These are phyloP conservation scores for Ogataea ganodermae DNA, from an alignment of 805 yeast genomes.

Conservation along the genomic window DNA sequence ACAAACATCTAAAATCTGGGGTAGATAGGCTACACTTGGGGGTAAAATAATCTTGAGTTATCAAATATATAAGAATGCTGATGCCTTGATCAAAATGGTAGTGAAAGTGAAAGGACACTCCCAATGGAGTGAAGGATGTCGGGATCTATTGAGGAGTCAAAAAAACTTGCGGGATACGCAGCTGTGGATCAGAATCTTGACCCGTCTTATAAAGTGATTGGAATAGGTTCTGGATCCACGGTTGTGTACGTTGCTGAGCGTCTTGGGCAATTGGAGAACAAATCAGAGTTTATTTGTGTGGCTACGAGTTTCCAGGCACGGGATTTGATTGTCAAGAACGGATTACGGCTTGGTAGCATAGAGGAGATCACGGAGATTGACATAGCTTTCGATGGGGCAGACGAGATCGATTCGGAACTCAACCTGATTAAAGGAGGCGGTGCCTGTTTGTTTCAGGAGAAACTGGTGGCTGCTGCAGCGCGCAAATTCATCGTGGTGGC, in stretches of 20 bases:
- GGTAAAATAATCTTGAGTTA: background rate
- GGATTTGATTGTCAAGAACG: slow-evolving; percentile 77
- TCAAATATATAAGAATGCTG: background rate
- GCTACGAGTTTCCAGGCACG: slow-evolving; percentile 97
- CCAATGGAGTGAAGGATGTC: background rate
- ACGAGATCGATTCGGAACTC: slow-evolving; percentile 80
- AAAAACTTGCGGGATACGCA: slow-evolving; percentile 81
- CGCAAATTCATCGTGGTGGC: slow-evolving; percentile 85
- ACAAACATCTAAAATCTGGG: background rate
- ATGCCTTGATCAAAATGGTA: too few species aligned
- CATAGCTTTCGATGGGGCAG: slow-evolving; percentile 97
- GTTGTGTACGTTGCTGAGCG: slow-evolving; percentile 95
- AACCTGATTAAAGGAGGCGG: slow-evolving; percentile 98
- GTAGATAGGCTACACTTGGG: background rate
- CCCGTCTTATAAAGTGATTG: slow-evolving; percentile 69
- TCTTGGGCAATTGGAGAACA: slow-evolving; percentile 66
- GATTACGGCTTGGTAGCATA: slow-evolving; percentile 72
- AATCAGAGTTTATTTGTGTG: slow-evolving; percentile 67
- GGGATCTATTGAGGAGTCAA: slow-evolving; percentile 67
- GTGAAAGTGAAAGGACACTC: too few species aligned
- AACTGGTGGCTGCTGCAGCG: slow-evolving; percentile 85
- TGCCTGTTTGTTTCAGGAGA: slow-evolving; percentile 95
- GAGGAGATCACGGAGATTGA: slow-evolving; percentile 84
- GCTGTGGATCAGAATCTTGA: slow-evolving; percentile 91
- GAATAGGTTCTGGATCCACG: slow-evolving; percentile 95